phyloP scores from a whole-genome alignment of 352 stramenopile species.

The Globisporangium megalacanthum region DNA sequence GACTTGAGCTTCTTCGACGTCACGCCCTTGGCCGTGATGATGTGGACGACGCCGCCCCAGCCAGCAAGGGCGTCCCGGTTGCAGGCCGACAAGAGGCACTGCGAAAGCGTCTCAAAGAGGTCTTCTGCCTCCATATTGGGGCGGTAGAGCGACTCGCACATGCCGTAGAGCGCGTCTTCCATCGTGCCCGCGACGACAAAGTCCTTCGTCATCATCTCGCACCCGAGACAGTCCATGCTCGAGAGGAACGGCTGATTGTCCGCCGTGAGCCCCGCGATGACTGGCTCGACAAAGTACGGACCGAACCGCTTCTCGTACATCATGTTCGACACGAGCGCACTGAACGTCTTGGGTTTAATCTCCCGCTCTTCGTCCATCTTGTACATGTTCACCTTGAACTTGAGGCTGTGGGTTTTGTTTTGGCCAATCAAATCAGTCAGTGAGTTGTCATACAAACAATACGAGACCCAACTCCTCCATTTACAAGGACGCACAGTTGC shows the following conservation, averaged over 20 bases:
- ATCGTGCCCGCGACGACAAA: constrained; percentile 98
- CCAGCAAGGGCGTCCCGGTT: constrained; percentile 98
- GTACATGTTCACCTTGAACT: constrained; percentile 97
- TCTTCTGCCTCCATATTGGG: constrained; percentile 95
- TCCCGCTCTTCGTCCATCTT: constrained; percentile 98
- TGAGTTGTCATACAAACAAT: neutral
- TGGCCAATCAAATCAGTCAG: no score
- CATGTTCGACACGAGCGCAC: constrained; percentile 93
- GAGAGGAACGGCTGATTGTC: constrained; percentile 96
- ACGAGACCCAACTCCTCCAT: no score
- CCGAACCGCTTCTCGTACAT: constrained; percentile 99
- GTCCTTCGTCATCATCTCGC: constrained; percentile 93
- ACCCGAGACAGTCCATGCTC: constrained; percentile 98
- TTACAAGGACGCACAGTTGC: constrained; percentile 57
- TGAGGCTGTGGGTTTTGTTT: constrained; percentile 40
- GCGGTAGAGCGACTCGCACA: constrained; percentile 98
- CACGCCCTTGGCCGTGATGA: constrained; percentile 91
- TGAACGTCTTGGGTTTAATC: constrained; percentile 98
- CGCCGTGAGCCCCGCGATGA: constrained; percentile 95
- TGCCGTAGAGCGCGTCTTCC: constrained; percentile 97
- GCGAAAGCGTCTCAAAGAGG: constrained; percentile 98
- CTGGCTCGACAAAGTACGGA: constrained; percentile 98
- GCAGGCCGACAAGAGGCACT: constrained; percentile 96
- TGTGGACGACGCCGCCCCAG: constrained; percentile 98
- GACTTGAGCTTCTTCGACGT: constrained; percentile 79